Conservation (phyloP, 2,329 filamentous ascomycete genomes). For the Cordyceps farinosa region DNA sequence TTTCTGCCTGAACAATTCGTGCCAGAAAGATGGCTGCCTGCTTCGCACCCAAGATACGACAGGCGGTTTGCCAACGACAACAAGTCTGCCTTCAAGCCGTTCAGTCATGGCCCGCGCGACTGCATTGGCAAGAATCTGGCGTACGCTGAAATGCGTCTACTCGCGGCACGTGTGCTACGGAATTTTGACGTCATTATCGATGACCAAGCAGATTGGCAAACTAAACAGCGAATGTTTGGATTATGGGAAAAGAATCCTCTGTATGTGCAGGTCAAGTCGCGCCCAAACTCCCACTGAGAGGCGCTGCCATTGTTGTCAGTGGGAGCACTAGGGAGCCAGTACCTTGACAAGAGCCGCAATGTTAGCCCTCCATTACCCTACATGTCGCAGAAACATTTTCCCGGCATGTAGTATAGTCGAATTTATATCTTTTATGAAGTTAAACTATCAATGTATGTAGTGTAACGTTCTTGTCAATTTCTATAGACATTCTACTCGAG, state of each 20-base stretch:
- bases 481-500: too few relatives aligned
- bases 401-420: too few relatives aligned
- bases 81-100: slow-evolving; percentile 34
- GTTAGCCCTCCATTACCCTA: too few relatives aligned
- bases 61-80: slow-evolving; percentile 38
- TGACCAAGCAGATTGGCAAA: slow-evolving; percentile 23
- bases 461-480: too few relatives aligned
- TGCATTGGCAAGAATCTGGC: slow-evolving; percentile 42
- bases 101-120: slow-evolving; percentile 36
- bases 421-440: too few relatives aligned
- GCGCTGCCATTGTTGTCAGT: too few relatives aligned
- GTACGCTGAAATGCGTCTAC: slow-evolving; percentile 45
- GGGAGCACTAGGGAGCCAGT: too few relatives aligned
- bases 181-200: slow-evolving; percentile 42
- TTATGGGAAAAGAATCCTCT: slow-evolving; percentile 23
- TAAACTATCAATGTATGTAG: too few relatives aligned
- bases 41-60: slow-evolving; percentile 30
- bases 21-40: slow-evolving; percentile 44
- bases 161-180: slow-evolving; percentile 42
- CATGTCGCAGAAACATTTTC: too few relatives aligned
- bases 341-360: too few relatives aligned
- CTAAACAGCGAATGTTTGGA: slow-evolving; percentile 20
- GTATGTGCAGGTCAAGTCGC: slow-evolving; percentile 13
- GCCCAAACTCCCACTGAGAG: not conserved
- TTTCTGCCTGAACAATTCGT: slow-evolving; percentile 41